phyloP scores from a whole-genome alignment of 306 rosid genomes.

The Vachellia collinsii region DNA sequence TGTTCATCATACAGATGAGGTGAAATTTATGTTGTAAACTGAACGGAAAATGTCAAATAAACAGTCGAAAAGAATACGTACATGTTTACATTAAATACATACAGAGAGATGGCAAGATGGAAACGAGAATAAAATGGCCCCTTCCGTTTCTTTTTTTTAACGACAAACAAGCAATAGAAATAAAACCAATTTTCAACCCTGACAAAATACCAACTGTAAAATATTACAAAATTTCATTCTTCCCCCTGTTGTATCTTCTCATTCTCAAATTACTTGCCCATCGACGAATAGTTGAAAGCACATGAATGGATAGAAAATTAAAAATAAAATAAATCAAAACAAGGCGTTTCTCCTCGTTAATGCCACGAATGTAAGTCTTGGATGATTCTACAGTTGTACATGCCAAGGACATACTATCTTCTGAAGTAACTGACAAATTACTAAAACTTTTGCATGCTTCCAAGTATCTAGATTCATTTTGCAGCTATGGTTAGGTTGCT shows the following conservation, averaged over 20 bases:
- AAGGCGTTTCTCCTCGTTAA: not conserved
- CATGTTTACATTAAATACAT: no score
- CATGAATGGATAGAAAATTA: not conserved
- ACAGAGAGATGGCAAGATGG: no score
- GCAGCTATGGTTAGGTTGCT: not conserved
- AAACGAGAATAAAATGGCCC: not conserved
- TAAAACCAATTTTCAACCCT: not conserved
- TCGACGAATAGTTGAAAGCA: not conserved
- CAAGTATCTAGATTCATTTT: not conserved
- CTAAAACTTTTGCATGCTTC: not conserved
- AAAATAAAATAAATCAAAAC: no score
- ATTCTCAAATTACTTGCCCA: slow-evolving; percentile 2
- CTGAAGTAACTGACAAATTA: not conserved
- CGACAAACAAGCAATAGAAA: not conserved
- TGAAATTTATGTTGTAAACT: no score
- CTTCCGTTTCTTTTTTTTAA: not conserved
- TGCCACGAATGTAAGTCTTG: not conserved
- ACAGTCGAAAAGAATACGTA: no score
- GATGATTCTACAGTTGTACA: not conserved
- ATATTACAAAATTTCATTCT: not conserved
- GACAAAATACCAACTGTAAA: not conserved
- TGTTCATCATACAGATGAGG: no score
- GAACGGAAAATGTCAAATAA: no score
- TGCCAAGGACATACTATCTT: not conserved
- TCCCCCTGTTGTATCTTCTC: not conserved